Conservation (phyloP, 2,329 filamentous ascomycete genomes). For the Ophiostoma piceae region DNA sequence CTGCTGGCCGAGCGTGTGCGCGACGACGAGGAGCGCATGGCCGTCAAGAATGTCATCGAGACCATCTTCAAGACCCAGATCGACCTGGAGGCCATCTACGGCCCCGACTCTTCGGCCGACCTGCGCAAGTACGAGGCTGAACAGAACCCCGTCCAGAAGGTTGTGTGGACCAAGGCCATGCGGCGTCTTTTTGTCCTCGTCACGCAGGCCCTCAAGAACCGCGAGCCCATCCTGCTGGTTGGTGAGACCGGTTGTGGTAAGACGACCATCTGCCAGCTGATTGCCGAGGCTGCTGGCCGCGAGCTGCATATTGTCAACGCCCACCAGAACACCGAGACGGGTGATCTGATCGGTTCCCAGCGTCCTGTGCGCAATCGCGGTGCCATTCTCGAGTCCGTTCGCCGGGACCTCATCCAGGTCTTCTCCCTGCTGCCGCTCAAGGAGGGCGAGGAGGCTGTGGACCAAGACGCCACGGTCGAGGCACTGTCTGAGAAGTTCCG, state of each 20-base stretch:
- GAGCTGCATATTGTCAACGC: constrained; percentile 88
- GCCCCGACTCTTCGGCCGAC: constrained; percentile 51
- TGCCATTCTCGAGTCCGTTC: constrained; percentile 61
- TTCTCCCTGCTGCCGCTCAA: constrained; percentile 33
- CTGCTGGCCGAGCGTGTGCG: constrained; percentile 89
- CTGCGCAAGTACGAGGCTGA: constrained; percentile 39
- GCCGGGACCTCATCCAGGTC: constrained; percentile 51
- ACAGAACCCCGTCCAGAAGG: constrained; percentile 50
- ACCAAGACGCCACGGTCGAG: constrained; percentile 43
- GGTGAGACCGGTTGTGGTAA: constrained; percentile 98
- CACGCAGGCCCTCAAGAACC: constrained; percentile 76
- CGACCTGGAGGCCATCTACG: constrained; percentile 68
- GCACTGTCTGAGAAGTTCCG: constrained; percentile 58
- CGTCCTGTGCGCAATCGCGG: constrained; percentile 82
- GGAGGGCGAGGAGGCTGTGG: not conserved
- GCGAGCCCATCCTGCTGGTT: constrained; percentile 89
- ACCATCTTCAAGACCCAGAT: constrained; percentile 82
- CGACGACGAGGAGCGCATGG: constrained; percentile 77
- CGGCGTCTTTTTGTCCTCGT: constrained; percentile 84
- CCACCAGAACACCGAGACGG: constrained; percentile 96
- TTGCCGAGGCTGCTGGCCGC: constrained; percentile 73
- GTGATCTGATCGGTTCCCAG: constrained; percentile 93
- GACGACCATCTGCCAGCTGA: constrained; percentile 88
- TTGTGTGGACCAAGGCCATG: constrained; percentile 97
- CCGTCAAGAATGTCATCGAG: constrained; percentile 85